Evolutionary conservation across 2,329 filamentous ascomycete genomes (phyloP).

Genomic region (Rhinocladiella mackenziei): DNA sequence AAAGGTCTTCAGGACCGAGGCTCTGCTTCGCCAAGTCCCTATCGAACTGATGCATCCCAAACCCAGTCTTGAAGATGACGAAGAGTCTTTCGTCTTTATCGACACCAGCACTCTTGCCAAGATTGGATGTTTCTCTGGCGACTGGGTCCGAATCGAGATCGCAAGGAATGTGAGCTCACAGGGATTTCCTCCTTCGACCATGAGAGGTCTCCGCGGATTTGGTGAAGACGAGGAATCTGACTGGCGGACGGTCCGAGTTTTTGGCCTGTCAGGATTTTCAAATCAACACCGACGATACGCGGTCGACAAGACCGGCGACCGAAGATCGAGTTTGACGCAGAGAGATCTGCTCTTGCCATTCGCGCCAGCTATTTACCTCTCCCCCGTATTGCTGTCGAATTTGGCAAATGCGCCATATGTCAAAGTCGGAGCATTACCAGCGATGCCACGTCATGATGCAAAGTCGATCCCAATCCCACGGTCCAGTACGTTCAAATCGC

Average conservation of each 20-base stretch:
- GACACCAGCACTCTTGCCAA: conserved; percentile 80
- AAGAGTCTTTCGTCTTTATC: conserved; percentile 81
- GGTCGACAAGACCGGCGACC: conserved; percentile 47
- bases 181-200: conserved; percentile 28
- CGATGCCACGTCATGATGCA: conserved; percentile 26
- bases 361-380: conserved; percentile 68
- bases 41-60: conserved; percentile 80
- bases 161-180: conserved; percentile 58
- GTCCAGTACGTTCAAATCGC: conserved; percentile 39
- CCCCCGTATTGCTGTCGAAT: conserved; percentile 83
- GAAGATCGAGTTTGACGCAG: conserved; percentile 54
- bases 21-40: conserved; percentile 67
- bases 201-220: conserved; percentile 19
- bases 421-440: conserved; percentile 62
- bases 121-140: conserved; percentile 93
- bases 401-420: conserved; percentile 74
- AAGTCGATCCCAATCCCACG: conserved; percentile 15
- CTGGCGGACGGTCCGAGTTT: conserved; percentile 85
- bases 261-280: conserved; percentile 69
- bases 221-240: conserved; percentile 56
- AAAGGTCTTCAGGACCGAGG: conserved; percentile 79
- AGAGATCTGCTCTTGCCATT: conserved; percentile 39
- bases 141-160: conserved; percentile 85
- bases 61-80: conserved; percentile 77
- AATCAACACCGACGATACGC: conserved; percentile 54